These are phyloP conservation scores for Phyllosticta capitalensis DNA, from an alignment of 2,329 filamentous ascomycete genomes.

Conservation along the genomic window DNA sequence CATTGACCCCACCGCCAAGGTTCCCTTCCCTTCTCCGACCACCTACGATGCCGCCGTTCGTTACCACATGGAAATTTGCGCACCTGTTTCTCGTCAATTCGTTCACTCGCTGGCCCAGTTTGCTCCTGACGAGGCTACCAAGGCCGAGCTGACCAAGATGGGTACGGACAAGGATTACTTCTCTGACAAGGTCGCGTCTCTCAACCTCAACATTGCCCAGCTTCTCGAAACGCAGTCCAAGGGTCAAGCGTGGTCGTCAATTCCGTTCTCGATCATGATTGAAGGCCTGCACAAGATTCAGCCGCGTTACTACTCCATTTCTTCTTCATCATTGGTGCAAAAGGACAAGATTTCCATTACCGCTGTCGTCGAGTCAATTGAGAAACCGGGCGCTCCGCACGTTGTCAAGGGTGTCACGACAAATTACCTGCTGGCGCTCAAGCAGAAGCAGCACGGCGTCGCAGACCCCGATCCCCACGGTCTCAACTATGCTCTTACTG, in stretches of 20 bases:
- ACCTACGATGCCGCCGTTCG: conserved; percentile 89
- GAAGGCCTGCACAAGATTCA: conserved; percentile 92
- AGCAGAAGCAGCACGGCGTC: conserved; percentile 92
- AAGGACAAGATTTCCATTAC: conserved; percentile 94
- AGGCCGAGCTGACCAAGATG: conserved; percentile 79
- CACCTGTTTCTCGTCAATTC: conserved; percentile 92
- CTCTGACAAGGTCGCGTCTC: conserved; percentile 69
- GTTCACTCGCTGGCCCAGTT: conserved; percentile 80
- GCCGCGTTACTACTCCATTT: conserved; percentile 98
- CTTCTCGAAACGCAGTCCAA: conserved; percentile 65
- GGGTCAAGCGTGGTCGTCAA: conserved; percentile 66
- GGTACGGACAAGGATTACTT: conserved; percentile 95
- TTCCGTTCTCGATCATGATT: conserved; percentile 91
- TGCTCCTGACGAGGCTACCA: conserved; percentile 72
- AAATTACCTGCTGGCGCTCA: conserved; percentile 89
- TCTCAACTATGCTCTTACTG: conserved; percentile 74
- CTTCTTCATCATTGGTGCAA: conserved; percentile 88
- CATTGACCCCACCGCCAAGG: conserved; percentile 89
- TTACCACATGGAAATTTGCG: conserved; percentile 95
- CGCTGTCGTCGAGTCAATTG: conserved; percentile 79
- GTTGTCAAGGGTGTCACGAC: conserved; percentile 91
- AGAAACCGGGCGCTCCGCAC: conserved; percentile 64
- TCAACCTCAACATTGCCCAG: conserved; percentile 84
- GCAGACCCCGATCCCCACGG: conserved; percentile 72
- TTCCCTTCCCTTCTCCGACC: conserved; percentile 93